These are phyloP conservation scores for Cercospora berteroae DNA, from an alignment of 2,329 filamentous ascomycete genomes.

Conservation along the genomic window DNA sequence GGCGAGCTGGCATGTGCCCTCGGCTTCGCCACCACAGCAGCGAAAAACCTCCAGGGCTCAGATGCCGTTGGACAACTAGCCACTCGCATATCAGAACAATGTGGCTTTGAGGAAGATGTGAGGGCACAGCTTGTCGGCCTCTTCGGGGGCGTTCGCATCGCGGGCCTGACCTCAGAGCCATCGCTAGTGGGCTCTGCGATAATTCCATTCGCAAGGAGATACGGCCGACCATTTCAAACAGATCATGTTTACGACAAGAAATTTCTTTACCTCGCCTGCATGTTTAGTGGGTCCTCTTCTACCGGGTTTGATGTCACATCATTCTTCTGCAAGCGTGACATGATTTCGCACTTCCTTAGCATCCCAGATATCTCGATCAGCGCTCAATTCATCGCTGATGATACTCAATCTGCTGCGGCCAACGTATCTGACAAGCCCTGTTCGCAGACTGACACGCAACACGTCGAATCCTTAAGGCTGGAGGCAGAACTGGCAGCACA, in stretches of 20 bases:
- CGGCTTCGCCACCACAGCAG: conserved; percentile 5
- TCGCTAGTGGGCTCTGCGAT: not conserved
- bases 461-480: not conserved
- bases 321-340: not conserved
- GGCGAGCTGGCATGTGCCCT: conserved; percentile 1
- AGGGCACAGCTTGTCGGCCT: not conserved
- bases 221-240: not conserved
- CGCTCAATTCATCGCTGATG: not conserved
- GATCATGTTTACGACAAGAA: not conserved
- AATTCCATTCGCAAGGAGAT: not conserved
- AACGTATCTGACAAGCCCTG: not conserved
- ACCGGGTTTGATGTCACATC: not conserved
- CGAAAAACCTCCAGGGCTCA: not conserved
- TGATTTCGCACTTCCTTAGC: not conserved
- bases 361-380: not conserved
- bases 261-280: not conserved
- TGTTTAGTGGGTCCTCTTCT: not conserved
- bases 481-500: not conserved
- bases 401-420: not conserved
- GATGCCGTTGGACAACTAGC: not conserved
- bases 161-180: not conserved
- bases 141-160: not conserved
- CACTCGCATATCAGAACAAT: not conserved
- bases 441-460: not conserved
- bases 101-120: too few relatives aligned